phyloP scores from a whole-genome alignment of 2,329 filamentous ascomycete species.

The Colletotrichum coccodes region DNA sequence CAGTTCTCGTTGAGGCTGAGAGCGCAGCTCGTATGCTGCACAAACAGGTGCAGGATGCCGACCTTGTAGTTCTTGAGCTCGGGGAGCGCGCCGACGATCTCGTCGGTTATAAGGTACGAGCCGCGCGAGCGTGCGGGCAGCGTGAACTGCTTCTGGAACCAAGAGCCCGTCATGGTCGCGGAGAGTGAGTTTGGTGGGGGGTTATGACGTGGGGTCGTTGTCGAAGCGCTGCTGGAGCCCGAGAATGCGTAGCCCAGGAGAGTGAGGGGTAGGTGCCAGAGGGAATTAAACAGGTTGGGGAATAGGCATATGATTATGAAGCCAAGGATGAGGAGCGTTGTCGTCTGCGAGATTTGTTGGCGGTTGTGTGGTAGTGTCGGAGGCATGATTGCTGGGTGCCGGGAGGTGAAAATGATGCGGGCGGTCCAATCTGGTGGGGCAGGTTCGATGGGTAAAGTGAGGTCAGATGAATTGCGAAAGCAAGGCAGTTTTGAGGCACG shows the following conservation, averaged over 20 bases:
- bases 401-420: constrained; percentile 18
- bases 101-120: constrained; percentile 88
- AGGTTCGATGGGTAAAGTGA: constrained; percentile 28
- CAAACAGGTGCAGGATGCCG: constrained; percentile 87
- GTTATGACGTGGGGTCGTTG: constrained; percentile 35
- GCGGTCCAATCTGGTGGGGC: constrained; percentile 30
- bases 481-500: constrained; percentile 8
- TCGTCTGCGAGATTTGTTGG: constrained; percentile 49
- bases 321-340: constrained; percentile 57
- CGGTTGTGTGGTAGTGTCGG: constrained; percentile 45
- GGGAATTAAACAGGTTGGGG: constrained; percentile 61
- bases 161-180: constrained; percentile 68
- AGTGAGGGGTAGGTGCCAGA: constrained; percentile 60
- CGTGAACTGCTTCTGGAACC: constrained; percentile 86
- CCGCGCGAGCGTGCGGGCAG: constrained; percentile 82
- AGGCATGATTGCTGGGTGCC: constrained; percentile 46
- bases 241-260: constrained; percentile 44
- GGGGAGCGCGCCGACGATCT: constrained; percentile 76
- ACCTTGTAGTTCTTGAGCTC: constrained; percentile 87
- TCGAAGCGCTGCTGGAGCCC: constrained; percentile 33
- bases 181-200: constrained; percentile 38
- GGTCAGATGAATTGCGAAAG: constrained; percentile 29
- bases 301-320: constrained; percentile 63
- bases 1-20: constrained; percentile 94
- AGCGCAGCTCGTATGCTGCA: constrained; percentile 95